Evolutionary conservation across 768 basidiomycete species (phyloP).

Genomic region (Jaapia argillacea): DNA sequence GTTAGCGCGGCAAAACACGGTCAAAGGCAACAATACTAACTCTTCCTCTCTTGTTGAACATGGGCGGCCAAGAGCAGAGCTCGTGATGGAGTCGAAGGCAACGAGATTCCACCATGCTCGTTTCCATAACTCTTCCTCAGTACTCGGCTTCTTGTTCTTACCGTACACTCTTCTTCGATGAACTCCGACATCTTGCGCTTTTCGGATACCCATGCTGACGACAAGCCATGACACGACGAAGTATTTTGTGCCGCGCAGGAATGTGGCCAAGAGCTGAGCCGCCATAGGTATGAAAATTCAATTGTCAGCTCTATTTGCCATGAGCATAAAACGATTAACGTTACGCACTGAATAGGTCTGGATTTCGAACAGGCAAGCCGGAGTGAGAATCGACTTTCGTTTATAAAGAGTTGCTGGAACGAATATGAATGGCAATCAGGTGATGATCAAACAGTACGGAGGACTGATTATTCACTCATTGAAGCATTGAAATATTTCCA

Average conservation of each 20-base stretch:
- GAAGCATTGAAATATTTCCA: slow-evolving; percentile 50
- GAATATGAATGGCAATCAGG: no score
- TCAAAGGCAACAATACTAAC: slow-evolving; percentile 30
- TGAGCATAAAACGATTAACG: slow-evolving; percentile 13
- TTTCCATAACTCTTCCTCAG: slow-evolving; percentile 41
- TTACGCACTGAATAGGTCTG: slow-evolving; percentile 37
- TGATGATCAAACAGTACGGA: no score
- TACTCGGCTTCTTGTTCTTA: slow-evolving; percentile 10
- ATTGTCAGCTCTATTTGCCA: no score
- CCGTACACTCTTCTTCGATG: slow-evolving; percentile 30
- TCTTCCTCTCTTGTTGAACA: slow-evolving; percentile 56
- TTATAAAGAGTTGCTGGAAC: no score
- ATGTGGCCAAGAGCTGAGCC: slow-evolving; percentile 35
- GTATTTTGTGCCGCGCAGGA: slow-evolving; percentile 35
- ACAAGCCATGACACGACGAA: slow-evolving; percentile 36
- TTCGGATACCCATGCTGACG: slow-evolving; percentile 27
- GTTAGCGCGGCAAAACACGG: background rate
- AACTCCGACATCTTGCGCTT: slow-evolving; percentile 46
- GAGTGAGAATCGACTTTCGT: slow-evolving; percentile 42
- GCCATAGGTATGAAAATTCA: slow-evolving; percentile 6
- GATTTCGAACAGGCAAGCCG: slow-evolving; percentile 52
- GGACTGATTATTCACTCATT: no score
- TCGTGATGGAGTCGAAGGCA: slow-evolving; percentile 46
- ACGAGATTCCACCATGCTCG: slow-evolving; percentile 48
- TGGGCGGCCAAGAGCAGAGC: slow-evolving; percentile 43